A percentile compares a stretch with the other conserved stretches of the same genome.
These are phyloP conservation scores for Shiraia bambusicola DNA, from an alignment of 2,329 filamentous ascomycete genomes.

Conservation along the genomic window DNA sequence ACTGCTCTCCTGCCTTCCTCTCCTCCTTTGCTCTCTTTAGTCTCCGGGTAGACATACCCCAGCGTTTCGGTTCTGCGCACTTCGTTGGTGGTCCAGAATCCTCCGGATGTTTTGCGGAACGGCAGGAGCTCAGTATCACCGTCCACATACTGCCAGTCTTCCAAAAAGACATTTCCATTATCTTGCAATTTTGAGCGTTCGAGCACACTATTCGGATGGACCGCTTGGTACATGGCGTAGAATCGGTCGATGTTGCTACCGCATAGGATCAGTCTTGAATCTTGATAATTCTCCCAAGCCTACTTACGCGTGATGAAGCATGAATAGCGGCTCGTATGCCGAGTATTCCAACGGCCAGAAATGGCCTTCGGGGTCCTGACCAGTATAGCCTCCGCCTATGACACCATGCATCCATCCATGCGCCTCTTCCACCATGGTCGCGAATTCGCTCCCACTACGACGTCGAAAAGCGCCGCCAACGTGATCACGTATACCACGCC, in stretches of 20 bases:
- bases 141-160: slow-evolving; percentile 46
- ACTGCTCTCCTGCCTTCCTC: slow-evolving; percentile 12
- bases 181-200: slow-evolving; percentile 44
- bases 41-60: slow-evolving; percentile 41
- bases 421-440: slow-evolving; percentile 20
- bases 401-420: slow-evolving; percentile 41
- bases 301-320: slow-evolving; percentile 44
- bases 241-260: slow-evolving; percentile 40
- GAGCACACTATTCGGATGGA: slow-evolving; percentile 69
- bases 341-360: slow-evolving; percentile 72
- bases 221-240: slow-evolving; percentile 74
- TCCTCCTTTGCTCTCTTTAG: slow-evolving; percentile 30
- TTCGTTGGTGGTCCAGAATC: slow-evolving; percentile 36
- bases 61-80: slow-evolving; percentile 26
- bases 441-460: slow-evolving; percentile 41
- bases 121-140: slow-evolving; percentile 48
- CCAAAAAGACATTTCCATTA: slow-evolving; percentile 43
- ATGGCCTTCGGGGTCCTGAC: slow-evolving; percentile 53
- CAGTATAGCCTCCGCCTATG: slow-evolving; percentile 46
- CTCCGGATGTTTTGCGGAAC: slow-evolving; percentile 24
- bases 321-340: slow-evolving; percentile 70
- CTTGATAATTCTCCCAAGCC: no score
- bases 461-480: slow-evolving; percentile 12
- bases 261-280: neutral
- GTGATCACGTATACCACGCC: slow-evolving; percentile 14